These are phyloP conservation scores for Auriculariales sp. DNA, from an alignment of 768 basidiomycete species.

Conservation along the genomic window DNA sequence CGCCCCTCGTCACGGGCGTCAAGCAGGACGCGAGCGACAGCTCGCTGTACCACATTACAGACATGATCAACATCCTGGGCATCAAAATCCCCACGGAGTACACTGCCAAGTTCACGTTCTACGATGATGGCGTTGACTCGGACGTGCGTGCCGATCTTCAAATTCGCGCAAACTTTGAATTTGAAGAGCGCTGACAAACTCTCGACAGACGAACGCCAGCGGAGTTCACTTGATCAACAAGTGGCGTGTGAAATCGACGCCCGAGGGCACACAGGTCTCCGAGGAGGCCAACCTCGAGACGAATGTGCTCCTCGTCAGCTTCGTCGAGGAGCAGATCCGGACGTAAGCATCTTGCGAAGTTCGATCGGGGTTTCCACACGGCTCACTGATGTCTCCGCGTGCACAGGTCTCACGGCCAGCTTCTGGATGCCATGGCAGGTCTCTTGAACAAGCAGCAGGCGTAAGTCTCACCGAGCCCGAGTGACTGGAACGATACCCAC, in stretches of 20 bases:
- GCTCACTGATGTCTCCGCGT: not conserved
- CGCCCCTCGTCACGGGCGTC: slow-evolving; percentile 3
- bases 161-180: not conserved
- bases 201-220: not conserved
- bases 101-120: not conserved
- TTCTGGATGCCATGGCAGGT: not conserved
- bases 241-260: not conserved
- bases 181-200: not conserved
- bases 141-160: not conserved
- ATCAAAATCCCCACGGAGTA: not conserved
- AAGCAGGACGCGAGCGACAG: not conserved
- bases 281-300: not conserved
- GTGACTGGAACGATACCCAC: too few relatives aligned
- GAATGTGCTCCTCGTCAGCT: not conserved
- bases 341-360: not conserved
- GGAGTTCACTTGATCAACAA: not conserved
- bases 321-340: not conserved
- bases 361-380: too few relatives aligned
- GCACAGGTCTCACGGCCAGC: not conserved
- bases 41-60: slow-evolving; percentile 2
- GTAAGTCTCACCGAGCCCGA: too few relatives aligned
- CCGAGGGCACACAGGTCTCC: not conserved
- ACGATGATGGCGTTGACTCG: slow-evolving; percentile 2
- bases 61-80: slow-evolving; percentile 1
- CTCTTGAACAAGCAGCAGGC: not conserved